phyloP scores from a whole-genome alignment of 495 filamentous ascomycete species.

The Podospora bellae-mahoneyi region DNA sequence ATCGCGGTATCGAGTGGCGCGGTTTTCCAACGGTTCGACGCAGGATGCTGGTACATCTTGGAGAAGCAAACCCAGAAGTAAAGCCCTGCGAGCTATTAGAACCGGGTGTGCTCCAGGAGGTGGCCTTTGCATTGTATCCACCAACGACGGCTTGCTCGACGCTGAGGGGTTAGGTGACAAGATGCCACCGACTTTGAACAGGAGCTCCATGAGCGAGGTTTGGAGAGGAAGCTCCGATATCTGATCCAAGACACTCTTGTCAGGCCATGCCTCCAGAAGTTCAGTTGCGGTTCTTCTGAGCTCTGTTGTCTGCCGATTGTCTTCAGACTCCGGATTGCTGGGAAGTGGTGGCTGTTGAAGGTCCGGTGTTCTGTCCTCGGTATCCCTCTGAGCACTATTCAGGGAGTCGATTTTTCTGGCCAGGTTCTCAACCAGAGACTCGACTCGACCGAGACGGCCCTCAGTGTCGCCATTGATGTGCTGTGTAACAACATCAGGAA shows the following conservation, averaged over 20 bases:
- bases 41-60: slow-evolving; percentile 26
- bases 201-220: not conserved
- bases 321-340: no score
- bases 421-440: slow-evolving; percentile 31
- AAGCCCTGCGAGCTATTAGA: slow-evolving; percentile 43
- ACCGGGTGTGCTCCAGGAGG: slow-evolving; percentile 41
- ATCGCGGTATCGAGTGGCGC: slow-evolving; percentile 20
- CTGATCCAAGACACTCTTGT: not conserved
- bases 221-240: not conserved
- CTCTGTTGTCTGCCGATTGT: not conserved
- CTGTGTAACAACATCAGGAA: slow-evolving; percentile 29
- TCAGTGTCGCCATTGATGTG: not conserved
- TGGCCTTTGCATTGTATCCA: slow-evolving; percentile 34
- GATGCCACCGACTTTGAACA: not conserved
- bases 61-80: slow-evolving; percentile 45
- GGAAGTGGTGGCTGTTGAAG: not conserved
- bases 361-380: not conserved
- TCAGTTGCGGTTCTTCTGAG: not conserved
- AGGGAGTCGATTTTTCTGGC: slow-evolving; percentile 14
- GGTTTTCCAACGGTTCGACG: slow-evolving; percentile 12
- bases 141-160: not conserved
- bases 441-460: slow-evolving; percentile 30
- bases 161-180: not conserved
- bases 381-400: not conserved
- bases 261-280: not conserved